Base-by-base conservation (phyloP, 768 basidiomycete genomes). In the Tulasnella sp. region DNA sequence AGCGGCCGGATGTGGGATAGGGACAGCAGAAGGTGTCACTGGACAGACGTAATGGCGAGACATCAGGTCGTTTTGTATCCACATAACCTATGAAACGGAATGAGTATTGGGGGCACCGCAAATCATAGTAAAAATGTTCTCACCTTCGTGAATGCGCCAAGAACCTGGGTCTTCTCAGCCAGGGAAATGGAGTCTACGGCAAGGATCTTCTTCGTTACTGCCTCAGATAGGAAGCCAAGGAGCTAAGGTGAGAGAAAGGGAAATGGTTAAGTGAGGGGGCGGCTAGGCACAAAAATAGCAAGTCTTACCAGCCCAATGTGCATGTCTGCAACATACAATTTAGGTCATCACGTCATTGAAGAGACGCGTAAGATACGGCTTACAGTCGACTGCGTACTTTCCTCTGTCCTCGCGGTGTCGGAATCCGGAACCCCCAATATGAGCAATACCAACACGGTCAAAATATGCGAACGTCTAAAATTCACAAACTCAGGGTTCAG, bases 31-130 rank as follows among this genome's bases (percentile, higher is more conserved):
- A 24, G n/a, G n/a, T 35, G n/a, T 47, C 45, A 47, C 45, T 15
- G 45, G 45, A 24, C 32, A 25, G 31, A 47, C 45, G 22, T 47
- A 47, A 34, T 47, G 45, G n/a, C 45, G 28, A 15, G 45, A 34
- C 8, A 47, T 47, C 13, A 47, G 33, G 45, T 47, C 45, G 45
- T 47, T 47, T 13, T 47, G 45, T 10, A 47, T 47, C 45, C 45
- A 47, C 6, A 47, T 47, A 8, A 34, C 45, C 45, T 47, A 12
- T 12, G 19, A 35, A 35, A 35, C 34, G 34, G 34, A 12, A 2
- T 15, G 8, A 2, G 20, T 9, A 15, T 8, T 3, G 3, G 4
- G 32, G n/a, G n/a, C 13, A 2, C 1, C 27, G 27, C 27, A 24
- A 3, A 28, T 31, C 44, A 28, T 12, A 25, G n/a, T 45, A 19